These are phyloP conservation scores for Harrya chromipes DNA, from an alignment of 768 basidiomycete species.

Conservation along the genomic window DNA sequence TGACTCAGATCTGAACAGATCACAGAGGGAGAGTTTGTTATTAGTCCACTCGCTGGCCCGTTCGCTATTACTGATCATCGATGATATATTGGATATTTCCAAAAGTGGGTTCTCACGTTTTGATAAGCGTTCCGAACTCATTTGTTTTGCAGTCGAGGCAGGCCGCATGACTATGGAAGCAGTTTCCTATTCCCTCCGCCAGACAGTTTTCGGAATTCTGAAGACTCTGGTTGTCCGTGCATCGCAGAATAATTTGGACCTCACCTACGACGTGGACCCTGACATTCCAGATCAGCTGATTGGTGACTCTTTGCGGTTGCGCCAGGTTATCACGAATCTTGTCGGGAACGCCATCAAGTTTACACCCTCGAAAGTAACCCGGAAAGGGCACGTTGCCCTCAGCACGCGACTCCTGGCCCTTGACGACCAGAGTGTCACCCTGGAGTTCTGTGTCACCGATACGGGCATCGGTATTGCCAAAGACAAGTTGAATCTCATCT, in stretches of 20 bases:
- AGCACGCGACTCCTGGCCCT: constrained; percentile 76
- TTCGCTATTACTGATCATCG: constrained; percentile 92
- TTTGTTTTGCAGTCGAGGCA: constrained; percentile 72
- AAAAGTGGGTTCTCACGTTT: constrained; percentile 73
- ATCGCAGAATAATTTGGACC: constrained; percentile 92
- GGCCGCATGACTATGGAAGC: constrained; percentile 99
- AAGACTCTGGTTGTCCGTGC: constrained; percentile 98
- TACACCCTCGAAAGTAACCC: constrained; percentile 73
- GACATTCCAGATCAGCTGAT: constrained; percentile 96
- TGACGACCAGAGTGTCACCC: constrained; percentile 80
- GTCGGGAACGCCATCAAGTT: constrained; percentile 98
- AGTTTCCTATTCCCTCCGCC: constrained; percentile 96
- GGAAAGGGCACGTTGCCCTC: constrained; percentile 88
- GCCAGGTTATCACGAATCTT: constrained; percentile 94
- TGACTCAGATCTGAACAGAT: constrained; percentile 91
- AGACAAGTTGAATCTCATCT: constrained; percentile 96
- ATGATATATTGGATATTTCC: constrained; percentile 99
- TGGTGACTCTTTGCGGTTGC: constrained; percentile 90
- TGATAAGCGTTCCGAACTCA: constrained; percentile 2
- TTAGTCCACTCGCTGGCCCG: constrained; percentile 94
- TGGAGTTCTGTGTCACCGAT: constrained; percentile 97
- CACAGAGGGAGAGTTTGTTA: constrained; percentile 92
- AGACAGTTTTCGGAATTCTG: constrained; percentile 94
- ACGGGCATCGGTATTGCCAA: constrained; percentile 99
- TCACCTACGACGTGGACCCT: constrained; percentile 94